Base-by-base conservation (phyloP, 257 asterid species). In the Ehretia macrophylla region DNA sequence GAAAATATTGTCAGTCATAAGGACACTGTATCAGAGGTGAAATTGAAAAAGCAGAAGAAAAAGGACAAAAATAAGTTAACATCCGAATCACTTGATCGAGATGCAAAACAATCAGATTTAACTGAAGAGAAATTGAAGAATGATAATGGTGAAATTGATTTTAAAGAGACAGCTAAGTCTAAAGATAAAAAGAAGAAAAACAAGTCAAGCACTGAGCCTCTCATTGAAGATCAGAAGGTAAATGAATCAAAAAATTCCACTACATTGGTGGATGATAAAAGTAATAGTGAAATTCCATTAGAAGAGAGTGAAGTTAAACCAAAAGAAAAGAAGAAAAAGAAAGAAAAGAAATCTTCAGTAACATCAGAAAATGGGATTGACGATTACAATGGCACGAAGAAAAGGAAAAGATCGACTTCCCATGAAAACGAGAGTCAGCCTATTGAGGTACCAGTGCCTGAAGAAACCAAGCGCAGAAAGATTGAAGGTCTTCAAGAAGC, bases 381-480 rank as follows among this genome's bases (percentile, higher is more conserved):
- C 32, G 79, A 79, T 47, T 58, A 75, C 53, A 71, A 80, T 73
- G 72, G 71, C 55, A 74, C 82, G 51, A 88, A 88, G 78, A 91
- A 91, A 77, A 82, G 95, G 62, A 91, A 85, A 81, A 71, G 81
- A 68, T 58, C 65, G 60, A 68, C 51, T 49, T 17, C 72, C 21
- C 80, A 77, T 72, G 97, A 79, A 72, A 75, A 60, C 55, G 84
- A 72, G 51, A 63, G 56, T 50, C 68, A 76, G 51, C 62, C 78
- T 51, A 63, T 51, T 63, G 69, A 72, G 62, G 91, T 64, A 60
- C 68, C 51, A 55, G 74, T 57, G 22, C 64, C 58, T 59, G 81
- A 77, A 74, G 85, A 86, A 68, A 66, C 87, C 11, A 88, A 86
- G 65, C 64, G 83, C 40, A 86, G 85, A 69, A 92, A 82, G 72